Percentiles rank a stretch among this genome's conserved stretches.
phyloP scores from a whole-genome alignment of 73 alveolate species.

The Paramecium bursaria region DNA sequence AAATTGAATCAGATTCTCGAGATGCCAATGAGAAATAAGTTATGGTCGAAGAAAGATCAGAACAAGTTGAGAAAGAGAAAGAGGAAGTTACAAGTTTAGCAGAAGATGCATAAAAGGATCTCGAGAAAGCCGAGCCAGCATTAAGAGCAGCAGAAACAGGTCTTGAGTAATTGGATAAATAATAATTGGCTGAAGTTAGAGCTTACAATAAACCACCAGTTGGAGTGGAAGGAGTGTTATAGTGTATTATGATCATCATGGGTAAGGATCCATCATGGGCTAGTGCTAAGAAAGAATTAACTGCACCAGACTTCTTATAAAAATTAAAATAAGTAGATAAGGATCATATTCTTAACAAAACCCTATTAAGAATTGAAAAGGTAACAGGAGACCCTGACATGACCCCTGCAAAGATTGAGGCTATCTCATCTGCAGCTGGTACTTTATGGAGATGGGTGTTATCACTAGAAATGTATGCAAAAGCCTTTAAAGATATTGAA shows the following conservation, averaged over 20 bases:
- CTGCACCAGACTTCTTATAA: slow-evolving; percentile 93
- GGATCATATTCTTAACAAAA: slow-evolving; percentile 79
- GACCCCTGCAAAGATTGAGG: slow-evolving; percentile 78
- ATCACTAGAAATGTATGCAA: slow-evolving; percentile 94
- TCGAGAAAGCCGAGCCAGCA: slow-evolving; percentile 96
- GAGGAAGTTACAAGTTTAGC: slow-evolving; percentile 96
- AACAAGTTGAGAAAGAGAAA: slow-evolving; percentile 93
- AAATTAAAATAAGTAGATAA: slow-evolving; percentile 89
- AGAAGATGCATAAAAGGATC: slow-evolving; percentile 91
- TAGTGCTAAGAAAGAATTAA: slow-evolving; percentile 92
- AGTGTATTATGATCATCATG: slow-evolving; percentile 93
- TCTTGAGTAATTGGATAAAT: slow-evolving; percentile 92
- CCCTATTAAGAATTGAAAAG: slow-evolving; percentile 82
- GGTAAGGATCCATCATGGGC: slow-evolving; percentile 86
- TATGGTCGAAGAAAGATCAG: slow-evolving; percentile 92
- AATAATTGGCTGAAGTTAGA: slow-evolving; percentile 93
- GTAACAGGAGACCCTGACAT: slow-evolving; percentile 86
- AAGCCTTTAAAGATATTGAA: slow-evolving; percentile 95
- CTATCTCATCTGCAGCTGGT: slow-evolving; percentile 86
- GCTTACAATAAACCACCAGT: slow-evolving; percentile 95
- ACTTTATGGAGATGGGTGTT: slow-evolving; percentile 96
- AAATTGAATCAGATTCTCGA: slow-evolving; percentile 91
- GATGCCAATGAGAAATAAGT: slow-evolving; percentile 95
- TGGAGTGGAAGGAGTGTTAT: slow-evolving; percentile 92
- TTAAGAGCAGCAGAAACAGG: slow-evolving; percentile 93